Evolutionary conservation across 2,329 filamentous ascomycete species (phyloP), one percentile per base, ranked within the genome.

Genomic region (Hirsutella thompsonii): DNA sequence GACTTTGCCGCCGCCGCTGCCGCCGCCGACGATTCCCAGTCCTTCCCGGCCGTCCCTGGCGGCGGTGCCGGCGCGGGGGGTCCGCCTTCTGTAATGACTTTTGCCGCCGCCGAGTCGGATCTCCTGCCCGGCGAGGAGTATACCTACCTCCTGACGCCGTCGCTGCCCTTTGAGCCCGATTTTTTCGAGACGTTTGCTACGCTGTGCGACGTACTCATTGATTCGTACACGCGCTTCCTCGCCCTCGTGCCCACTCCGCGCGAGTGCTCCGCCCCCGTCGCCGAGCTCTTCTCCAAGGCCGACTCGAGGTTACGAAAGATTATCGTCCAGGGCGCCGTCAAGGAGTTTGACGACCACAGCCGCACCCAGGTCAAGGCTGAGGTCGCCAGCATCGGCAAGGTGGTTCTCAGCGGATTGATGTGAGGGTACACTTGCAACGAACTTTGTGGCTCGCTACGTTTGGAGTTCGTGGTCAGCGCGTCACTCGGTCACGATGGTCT

Each of bases 111-210:
- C 46, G 76, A 72, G 52, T 73, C 69, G 8, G 83, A 87, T 47
- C 69, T 87, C 20, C 66, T 84, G 1, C 81, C 83, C 0, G 87
- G 88, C 30, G 88, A 94, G 55, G 86, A 93, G 53, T 98, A 95
- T 59, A 78, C 79, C 0, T 81, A 90, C 57, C 70, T 98, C 2
- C 72, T 95, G 18, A 96, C 90, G n/a, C 92, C 92, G 0, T 82
- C 80, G 14, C 66, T 98, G 37, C 92, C 92, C 0, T 98, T 98
- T 55, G 89, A 96, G 48, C 92, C 92, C 0, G 92, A 98, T 61
- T 98, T 94, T 55, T 92, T 90, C 60, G 88, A 93, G 64, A 95
- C 89, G 0, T 96, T 96, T 64, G 83, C 88, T 13, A 95, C 92
- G 11, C 70, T 98, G 6, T 96, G 92, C 64, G 92, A 98, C 56